phyloP scores from a whole-genome alignment of 495 filamentous ascomycete genomes.

The Sphaerosporella brunnea region DNA sequence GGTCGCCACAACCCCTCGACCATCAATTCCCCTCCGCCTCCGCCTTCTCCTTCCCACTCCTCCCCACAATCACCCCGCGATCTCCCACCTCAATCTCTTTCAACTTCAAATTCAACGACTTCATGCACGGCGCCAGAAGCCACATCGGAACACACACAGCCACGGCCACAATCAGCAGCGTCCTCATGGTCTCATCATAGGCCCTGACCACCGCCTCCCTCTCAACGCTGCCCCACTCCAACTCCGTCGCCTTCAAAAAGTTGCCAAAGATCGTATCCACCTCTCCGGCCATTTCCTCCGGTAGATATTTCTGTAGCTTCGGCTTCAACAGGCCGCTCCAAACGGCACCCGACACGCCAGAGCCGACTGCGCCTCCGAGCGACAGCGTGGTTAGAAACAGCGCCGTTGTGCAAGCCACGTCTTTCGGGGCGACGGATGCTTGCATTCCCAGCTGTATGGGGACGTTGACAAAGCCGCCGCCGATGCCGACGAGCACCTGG shows the following conservation, averaged over 20 bases:
- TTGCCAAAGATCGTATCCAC: conserved; percentile 40
- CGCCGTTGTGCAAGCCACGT: conserved; percentile 51
- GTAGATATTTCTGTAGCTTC: conserved; percentile 41
- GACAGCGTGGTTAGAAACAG: conserved; percentile 48
- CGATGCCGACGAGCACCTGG: conserved; percentile 46
- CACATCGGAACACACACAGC: conserved; percentile 37
- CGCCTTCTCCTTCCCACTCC: neutral
- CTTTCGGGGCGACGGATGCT: conserved; percentile 42
- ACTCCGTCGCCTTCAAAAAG: conserved; percentile 36
- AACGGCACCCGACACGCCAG: conserved; percentile 47
- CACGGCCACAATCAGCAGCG: conserved; percentile 37
- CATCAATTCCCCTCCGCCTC: neutral
- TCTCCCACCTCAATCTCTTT: conserved; percentile 20
- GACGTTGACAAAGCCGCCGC: conserved; percentile 45
- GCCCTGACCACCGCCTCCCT: conserved; percentile 40
- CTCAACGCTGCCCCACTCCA: conserved; percentile 37
- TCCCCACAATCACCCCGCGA: neutral
- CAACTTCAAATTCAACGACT: conserved; percentile 37
- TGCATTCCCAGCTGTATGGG: conserved; percentile 50
- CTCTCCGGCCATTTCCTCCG: conserved; percentile 26
- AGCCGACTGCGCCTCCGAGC: conserved; percentile 51
- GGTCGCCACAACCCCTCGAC: too few species aligned
- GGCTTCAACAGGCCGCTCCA: conserved; percentile 43
- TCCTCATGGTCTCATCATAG: conserved; percentile 45
- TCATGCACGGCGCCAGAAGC: conserved; percentile 38